A percentile compares a stretch with the other conserved stretches of the same genome.
Evolutionary conservation across 2,329 filamentous ascomycete genomes (phyloP).

Genomic region (Colletotrichum graminicola): DNA sequence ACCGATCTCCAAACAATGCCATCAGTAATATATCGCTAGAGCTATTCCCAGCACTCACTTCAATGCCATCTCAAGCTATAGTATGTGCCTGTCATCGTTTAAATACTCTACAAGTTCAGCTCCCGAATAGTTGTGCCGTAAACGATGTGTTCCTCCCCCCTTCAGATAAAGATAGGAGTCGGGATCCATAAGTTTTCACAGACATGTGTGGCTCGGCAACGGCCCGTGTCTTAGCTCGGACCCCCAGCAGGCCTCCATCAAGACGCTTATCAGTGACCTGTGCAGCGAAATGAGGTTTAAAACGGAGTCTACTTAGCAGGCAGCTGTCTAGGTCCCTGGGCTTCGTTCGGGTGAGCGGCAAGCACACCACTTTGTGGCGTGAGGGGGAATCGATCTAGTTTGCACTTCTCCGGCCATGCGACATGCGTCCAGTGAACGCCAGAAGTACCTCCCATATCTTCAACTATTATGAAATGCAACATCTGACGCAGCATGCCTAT

Average conservation of each 20-base stretch:
- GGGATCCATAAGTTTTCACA: background rate
- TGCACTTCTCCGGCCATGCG: too few relatives aligned
- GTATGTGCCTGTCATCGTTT: background rate
- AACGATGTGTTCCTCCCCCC: background rate
- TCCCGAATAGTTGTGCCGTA: background rate
- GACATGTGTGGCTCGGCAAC: constrained; percentile 4
- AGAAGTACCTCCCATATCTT: background rate
- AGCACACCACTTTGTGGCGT: background rate
- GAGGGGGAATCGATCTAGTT: too few relatives aligned
- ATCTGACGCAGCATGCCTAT: too few relatives aligned
- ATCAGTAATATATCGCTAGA: constrained; percentile 5
- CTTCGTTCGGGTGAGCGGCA: constrained; percentile 11
- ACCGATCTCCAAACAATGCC: constrained; percentile 12
- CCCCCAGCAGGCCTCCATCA: background rate
- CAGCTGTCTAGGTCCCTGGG: background rate
- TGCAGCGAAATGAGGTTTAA: background rate
- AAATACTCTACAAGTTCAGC: background rate
- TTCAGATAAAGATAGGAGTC: background rate
- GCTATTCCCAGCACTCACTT: background rate
- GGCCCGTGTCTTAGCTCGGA: constrained; percentile 19
- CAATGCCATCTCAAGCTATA: background rate
- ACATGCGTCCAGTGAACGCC: background rate
- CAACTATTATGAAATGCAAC: background rate
- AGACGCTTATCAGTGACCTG: background rate
- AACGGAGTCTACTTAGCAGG: background rate